A percentile compares a stretch with the other conserved stretches of the same genome.
These are phyloP conservation scores for Colletotrichum chlorophyti DNA, from an alignment of 2,329 filamentous ascomycete genomes.

Conservation along the genomic window DNA sequence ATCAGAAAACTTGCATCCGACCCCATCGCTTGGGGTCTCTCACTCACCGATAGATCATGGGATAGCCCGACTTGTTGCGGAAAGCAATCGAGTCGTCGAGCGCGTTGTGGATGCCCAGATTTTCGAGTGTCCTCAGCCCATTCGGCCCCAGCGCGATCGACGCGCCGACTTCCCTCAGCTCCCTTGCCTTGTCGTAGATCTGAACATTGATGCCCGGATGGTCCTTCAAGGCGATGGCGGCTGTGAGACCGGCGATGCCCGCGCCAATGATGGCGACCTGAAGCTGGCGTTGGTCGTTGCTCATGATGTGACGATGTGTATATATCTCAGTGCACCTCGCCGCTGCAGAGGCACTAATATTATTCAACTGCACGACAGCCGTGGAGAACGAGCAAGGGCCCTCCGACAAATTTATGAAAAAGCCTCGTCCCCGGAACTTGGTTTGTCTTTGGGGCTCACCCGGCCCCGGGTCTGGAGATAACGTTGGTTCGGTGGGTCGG, in stretches of 20 bases:
- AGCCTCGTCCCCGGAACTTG: background rate
- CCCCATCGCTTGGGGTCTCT: too few species aligned
- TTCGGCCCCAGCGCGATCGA: constrained; percentile 59
- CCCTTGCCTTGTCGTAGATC: constrained; percentile 55
- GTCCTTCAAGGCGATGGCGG: constrained; percentile 51
- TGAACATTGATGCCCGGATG: constrained; percentile 51
- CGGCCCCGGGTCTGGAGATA: constrained; percentile 12
- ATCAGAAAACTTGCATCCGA: too few species aligned
- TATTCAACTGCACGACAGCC: background rate
- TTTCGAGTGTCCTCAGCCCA: constrained; percentile 57
- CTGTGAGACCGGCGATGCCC: constrained; percentile 56
- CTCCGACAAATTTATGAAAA: constrained; percentile 6
- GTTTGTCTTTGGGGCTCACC: background rate
- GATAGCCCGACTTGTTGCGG: constrained; percentile 46
- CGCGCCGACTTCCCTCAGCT: constrained; percentile 54
- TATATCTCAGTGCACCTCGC: background rate
- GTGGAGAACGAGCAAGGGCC: background rate
- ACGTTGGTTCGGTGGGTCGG: constrained; percentile 16
- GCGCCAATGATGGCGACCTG: constrained; percentile 55
- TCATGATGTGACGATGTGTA: background rate
- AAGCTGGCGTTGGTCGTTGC: constrained; percentile 32
- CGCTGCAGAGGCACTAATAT: background rate
- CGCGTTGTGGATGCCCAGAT: constrained; percentile 54
- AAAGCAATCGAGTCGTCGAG: constrained; percentile 47
- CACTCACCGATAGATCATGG: constrained; percentile 52